Conservation (phyloP, 352 stramenopile genomes). For the Phytophthora kernoviae region DNA sequence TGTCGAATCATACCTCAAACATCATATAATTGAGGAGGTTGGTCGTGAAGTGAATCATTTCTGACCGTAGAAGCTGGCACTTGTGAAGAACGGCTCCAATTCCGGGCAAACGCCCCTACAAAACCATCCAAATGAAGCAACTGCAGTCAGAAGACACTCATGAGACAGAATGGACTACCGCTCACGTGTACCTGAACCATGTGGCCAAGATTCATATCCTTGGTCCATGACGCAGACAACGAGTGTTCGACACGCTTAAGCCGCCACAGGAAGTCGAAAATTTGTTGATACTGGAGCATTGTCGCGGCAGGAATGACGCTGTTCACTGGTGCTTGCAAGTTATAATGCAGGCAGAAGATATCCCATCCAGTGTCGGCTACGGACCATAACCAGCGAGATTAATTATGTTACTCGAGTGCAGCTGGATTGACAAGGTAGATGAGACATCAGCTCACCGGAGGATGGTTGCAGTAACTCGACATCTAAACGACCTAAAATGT, state of each 20-base stretch:
- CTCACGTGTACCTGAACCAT: conserved; percentile 74
- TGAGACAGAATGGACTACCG: conserved; percentile 2
- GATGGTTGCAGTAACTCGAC: conserved; percentile 91
- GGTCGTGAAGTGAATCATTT: conserved; percentile 98
- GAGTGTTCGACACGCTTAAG: conserved; percentile 92
- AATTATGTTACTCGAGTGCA: background rate
- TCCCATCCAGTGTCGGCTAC: conserved; percentile 93
- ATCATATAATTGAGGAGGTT: conserved; percentile 99
- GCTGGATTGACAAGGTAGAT: background rate
- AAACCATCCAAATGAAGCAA: conserved; percentile 29
- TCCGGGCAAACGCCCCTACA: conserved; percentile 62
- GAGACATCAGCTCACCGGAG: conserved; percentile 32
- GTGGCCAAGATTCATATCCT: conserved; percentile 96
- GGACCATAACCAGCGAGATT: background rate
- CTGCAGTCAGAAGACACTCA: conserved; percentile 17
- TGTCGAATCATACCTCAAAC: conserved; percentile 88
- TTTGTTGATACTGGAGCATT: conserved; percentile 89
- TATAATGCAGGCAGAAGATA: conserved; percentile 93
- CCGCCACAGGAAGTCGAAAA: conserved; percentile 91
- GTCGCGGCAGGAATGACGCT: conserved; percentile 87
- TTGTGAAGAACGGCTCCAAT: conserved; percentile 86
- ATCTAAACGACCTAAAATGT: conserved; percentile 93
- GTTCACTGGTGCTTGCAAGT: conserved; percentile 85
- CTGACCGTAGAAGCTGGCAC: conserved; percentile 94
- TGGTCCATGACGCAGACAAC: conserved; percentile 96